Evolutionary conservation across 345 rosid species (phyloP).

Genomic region (Draba incana): DNA sequence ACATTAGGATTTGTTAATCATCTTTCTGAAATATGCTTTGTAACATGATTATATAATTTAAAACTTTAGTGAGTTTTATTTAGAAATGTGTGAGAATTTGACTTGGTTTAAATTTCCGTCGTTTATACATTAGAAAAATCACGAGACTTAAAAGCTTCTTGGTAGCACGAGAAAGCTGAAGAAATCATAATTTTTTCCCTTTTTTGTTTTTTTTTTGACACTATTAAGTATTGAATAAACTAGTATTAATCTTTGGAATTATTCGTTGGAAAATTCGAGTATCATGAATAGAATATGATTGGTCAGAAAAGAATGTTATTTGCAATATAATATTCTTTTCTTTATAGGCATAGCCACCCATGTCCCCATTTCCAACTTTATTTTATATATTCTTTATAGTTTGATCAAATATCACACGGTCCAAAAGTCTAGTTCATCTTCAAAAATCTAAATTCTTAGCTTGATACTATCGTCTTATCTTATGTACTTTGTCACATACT

Average conservation of each 20-base stretch:
- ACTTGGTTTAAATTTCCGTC: slow-evolving; percentile 24
- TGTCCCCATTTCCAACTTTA: slow-evolving; percentile 31
- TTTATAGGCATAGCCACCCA: slow-evolving; percentile 41
- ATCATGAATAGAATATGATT: slow-evolving; percentile 42
- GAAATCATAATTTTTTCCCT: not conserved
- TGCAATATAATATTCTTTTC: slow-evolving; percentile 31
- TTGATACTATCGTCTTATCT: slow-evolving; percentile 33
- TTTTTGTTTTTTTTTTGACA: not conserved
- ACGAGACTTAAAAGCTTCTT: slow-evolving; percentile 34
- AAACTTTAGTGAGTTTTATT: not conserved
- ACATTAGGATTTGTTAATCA: not conserved
- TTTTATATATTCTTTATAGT: slow-evolving; percentile 33
- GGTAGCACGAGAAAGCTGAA: slow-evolving; percentile 43
- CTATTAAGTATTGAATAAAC: slow-evolving; percentile 27
- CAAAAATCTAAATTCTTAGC: slow-evolving; percentile 27
- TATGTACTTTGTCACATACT: slow-evolving; percentile 12
- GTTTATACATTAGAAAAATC: slow-evolving; percentile 22
- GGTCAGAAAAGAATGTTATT: slow-evolving; percentile 36
- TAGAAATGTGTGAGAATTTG: slow-evolving; percentile 4
- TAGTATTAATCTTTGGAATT: slow-evolving; percentile 26
- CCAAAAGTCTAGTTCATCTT: slow-evolving; percentile 25
- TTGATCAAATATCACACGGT: slow-evolving; percentile 36
- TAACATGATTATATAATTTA: not conserved
- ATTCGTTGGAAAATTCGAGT: slow-evolving; percentile 37
- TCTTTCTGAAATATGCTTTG: too few species aligned